Conservation (phyloP, 192 early-diverging fungal genomes). For the Entomortierella chlamydospora region DNA sequence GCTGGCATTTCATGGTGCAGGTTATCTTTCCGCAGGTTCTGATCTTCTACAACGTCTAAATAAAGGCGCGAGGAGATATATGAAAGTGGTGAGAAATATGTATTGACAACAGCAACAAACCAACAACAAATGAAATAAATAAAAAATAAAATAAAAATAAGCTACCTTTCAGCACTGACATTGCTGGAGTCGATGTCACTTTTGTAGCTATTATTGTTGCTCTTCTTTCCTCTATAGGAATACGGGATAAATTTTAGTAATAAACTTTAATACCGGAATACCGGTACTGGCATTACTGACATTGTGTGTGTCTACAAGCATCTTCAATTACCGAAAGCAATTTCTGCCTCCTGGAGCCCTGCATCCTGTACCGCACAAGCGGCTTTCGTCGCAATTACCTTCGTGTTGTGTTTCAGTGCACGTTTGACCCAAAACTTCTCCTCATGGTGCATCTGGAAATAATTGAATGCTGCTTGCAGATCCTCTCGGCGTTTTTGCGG, state of each 20-base stretch:
- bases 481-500: neutral
- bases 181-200: neutral
- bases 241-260: neutral
- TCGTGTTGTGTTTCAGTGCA: neutral
- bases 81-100: too few relatives aligned
- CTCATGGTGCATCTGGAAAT: neutral
- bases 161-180: neutral
- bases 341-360: neutral
- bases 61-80: too few relatives aligned
- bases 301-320: neutral
- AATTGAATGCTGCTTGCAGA: neutral
- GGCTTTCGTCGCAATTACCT: neutral
- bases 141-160: conserved; percentile 2
- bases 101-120: too few relatives aligned
- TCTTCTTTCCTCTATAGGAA: neutral
- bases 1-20: too few relatives aligned
- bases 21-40: too few relatives aligned
- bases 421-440: neutral
- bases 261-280: neutral
- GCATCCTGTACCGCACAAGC: conserved; percentile 5
- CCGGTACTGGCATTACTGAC: too few relatives aligned
- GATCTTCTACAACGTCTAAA: too few relatives aligned
- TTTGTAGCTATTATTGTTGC: neutral
- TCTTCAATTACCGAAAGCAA: neutral
- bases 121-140: too few relatives aligned